Evolutionary conservation across 2,329 filamentous ascomycete genomes (phyloP).

Genomic region (Colletotrichum gloeosporioides): DNA sequence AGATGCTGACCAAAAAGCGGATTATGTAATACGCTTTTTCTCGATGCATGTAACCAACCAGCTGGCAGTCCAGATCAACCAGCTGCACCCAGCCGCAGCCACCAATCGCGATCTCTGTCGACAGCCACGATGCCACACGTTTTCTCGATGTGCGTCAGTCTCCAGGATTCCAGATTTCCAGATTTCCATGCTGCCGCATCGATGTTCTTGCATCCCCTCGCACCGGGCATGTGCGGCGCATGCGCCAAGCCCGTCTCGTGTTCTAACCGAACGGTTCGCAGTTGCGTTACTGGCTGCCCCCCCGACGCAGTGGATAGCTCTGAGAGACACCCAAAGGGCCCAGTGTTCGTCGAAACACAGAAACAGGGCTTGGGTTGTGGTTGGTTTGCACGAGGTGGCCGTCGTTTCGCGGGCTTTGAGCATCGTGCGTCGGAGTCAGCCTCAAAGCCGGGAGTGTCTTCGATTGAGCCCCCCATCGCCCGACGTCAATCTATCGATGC

Average conservation of each 20-base stretch:
- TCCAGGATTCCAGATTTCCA: neutral
- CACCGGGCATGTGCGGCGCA: neutral
- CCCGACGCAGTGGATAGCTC: neutral
- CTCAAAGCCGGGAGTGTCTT: neutral
- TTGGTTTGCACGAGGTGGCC: neutral
- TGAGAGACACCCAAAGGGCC: neutral
- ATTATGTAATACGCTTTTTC: neutral
- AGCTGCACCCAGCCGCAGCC: neutral
- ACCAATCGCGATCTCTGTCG: neutral
- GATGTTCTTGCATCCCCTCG: neutral
- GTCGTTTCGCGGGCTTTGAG: neutral
- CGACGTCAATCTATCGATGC: constrained; percentile 5
- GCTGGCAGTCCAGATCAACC: neutral
- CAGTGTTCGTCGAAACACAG: neutral
- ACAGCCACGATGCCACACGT: neutral
- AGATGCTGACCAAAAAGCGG: neutral
- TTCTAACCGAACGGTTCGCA: neutral
- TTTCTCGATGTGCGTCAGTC: constrained; percentile 3
- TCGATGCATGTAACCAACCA: neutral
- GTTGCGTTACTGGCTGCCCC: neutral
- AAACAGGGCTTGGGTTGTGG: neutral
- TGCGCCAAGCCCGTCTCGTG: neutral
- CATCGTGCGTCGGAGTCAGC: neutral
- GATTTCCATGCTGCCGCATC: neutral
- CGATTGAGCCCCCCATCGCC: neutral